Base-by-base conservation (phyloP, 2,329 filamentous ascomycete species). In the Xylariaceae sp. region DNA sequence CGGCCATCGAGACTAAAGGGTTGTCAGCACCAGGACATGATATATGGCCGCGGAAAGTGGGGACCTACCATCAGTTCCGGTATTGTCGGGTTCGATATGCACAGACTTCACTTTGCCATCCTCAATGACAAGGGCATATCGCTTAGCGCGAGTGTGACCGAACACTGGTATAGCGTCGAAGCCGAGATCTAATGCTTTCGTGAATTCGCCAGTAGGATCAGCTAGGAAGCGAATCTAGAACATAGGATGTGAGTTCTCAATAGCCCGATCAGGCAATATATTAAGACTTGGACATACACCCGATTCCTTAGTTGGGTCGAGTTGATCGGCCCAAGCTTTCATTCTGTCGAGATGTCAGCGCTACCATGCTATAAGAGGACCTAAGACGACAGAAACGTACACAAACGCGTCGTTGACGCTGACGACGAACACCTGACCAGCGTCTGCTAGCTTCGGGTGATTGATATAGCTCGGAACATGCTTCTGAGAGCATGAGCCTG, bases 401-500 rank as follows among this genome's bases (percentile, higher is more conserved):
- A 95, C 89, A 61, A 96, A 96, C 14, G 88, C 78, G 61, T 97
- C 90, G 61, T 97, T 97, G 59, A 96, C 89, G 12, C 85, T 81
- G 40, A 97, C 80, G 28, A 97, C 87, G 57, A 94, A 94, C 31
- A 95, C 85, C 56, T 84, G 73, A 34, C 88, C 89, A 19, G 85
- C 87, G 44, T 82, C 72, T 67, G 85, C 85, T 53, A 94, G 73
- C 61, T 82, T 79, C 39, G 82, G 74, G 59, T 87, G 84, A 58
- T 79, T 81, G 63, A 96, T 83, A 67, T 88, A 97, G 39, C 85
- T 85, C 1, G 90, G 90, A 31, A 97, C 73, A 60, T 97, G 90
- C 47, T 62, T 68, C 56, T 68, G 65, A 31, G 74, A 78, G 67
- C 73, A 77, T 18, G 68, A 70, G 17, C 67, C 66, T 1, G 71